A percentile compares a stretch with the other conserved stretches of the same genome.
These are phyloP conservation scores for Evernia prunastri DNA, from an alignment of 495 filamentous ascomycete genomes.

Conservation along the genomic window DNA sequence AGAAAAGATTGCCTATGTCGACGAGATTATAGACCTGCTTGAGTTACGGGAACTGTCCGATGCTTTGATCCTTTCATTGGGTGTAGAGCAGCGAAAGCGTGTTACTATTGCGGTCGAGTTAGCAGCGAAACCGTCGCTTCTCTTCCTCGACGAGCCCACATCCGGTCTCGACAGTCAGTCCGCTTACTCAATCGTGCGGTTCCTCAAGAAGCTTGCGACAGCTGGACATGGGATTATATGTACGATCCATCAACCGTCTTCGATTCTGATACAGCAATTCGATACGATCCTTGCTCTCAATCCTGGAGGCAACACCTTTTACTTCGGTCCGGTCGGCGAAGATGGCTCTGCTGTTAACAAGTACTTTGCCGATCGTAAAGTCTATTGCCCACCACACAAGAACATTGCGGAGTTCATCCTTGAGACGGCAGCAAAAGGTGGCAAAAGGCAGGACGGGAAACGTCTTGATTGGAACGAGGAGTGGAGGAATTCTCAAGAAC, in stretches of 20 bases:
- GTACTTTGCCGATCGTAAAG: conserved; percentile 60
- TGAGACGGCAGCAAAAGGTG: conserved; percentile 64
- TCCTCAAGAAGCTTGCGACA: conserved; percentile 73
- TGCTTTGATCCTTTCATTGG: conserved; percentile 49
- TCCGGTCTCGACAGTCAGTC: conserved; percentile 81
- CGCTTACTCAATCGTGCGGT: conserved; percentile 74
- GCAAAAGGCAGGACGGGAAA: conserved; percentile 44
- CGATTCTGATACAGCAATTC: conserved; percentile 67
- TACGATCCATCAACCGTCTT: conserved; percentile 76
- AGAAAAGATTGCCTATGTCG: conserved; percentile 56
- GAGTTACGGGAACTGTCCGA: conserved; percentile 52
- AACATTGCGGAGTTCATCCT: conserved; percentile 86
- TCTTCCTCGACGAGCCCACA: conserved; percentile 80
- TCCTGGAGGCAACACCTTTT: conserved; percentile 64
- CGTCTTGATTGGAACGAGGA: conserved; percentile 63
- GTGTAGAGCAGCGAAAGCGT: conserved; percentile 63
- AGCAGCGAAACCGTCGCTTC: conserved; percentile 73
- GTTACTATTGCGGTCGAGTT: conserved; percentile 91
- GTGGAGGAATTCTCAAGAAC: conserved; percentile 58
- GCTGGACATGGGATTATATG: conserved; percentile 72
- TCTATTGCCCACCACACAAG: conserved; percentile 53
- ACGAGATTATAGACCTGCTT: conserved; percentile 54
- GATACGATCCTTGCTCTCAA: conserved; percentile 69
- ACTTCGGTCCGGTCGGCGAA: conserved; percentile 65
- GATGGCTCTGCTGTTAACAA: conserved; percentile 56